Conservation (phyloP, 257 asterid species). For the Mitragyna speciosa region DNA sequence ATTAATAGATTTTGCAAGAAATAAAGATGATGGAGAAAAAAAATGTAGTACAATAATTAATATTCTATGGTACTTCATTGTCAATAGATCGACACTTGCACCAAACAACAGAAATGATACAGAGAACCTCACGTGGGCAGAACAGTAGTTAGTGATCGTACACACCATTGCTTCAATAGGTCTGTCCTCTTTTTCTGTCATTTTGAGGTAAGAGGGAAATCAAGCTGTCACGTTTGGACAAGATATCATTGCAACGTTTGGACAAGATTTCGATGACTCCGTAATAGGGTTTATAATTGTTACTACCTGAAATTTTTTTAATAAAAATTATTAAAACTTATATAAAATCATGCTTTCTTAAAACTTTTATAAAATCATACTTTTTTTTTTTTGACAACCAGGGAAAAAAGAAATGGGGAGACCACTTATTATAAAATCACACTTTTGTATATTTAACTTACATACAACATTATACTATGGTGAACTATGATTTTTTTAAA, state of each 20-base stretch:
- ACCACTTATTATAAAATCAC: too few species aligned
- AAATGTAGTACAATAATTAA: too few species aligned
- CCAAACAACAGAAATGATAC: background rate
- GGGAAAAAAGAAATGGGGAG: too few species aligned
- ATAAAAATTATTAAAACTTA: background rate
- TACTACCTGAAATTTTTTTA: background rate
- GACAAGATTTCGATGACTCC: background rate
- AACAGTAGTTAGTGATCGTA: background rate
- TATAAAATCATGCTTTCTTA: too few species aligned
- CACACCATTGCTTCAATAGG: background rate
- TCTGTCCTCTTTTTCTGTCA: conserved; percentile 1
- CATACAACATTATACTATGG: too few species aligned
- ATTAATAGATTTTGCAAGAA: too few species aligned
- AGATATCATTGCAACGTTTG: background rate
- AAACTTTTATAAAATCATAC: too few species aligned
- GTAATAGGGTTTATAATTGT: too few species aligned
- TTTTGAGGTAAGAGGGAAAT: background rate
- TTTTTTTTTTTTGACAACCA: too few species aligned
- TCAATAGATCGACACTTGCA: background rate
- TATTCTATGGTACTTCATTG: background rate
- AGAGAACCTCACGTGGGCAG: conserved; percentile 22
- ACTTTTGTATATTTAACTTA: too few species aligned
- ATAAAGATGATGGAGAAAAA: too few species aligned
- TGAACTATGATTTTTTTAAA: too few species aligned
- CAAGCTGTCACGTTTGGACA: background rate